Evolutionary conservation across 257 asterid genomes (phyloP), one percentile per base, ranked within the genome.

Genomic region (Coffea canephora): DNA sequence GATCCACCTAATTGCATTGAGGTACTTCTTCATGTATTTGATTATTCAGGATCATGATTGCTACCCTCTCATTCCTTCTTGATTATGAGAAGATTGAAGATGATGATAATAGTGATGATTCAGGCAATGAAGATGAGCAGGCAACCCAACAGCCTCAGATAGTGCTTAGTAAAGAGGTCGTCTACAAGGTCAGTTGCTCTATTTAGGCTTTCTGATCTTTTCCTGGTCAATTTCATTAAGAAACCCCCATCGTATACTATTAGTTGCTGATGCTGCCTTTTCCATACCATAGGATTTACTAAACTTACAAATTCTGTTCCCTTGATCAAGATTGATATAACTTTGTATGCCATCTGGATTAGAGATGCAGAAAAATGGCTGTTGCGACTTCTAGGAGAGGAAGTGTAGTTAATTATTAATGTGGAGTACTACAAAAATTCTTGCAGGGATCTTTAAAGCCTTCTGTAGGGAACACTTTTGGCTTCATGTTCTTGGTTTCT

Each of bases 41-140:
- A 77, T 73, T 74, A 79, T 57, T 79, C 91, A 96, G 99, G 97
- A 92, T 96, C 87, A 91, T 96, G 99, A 86, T 88, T 86, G 93
- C 99, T 79, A 91, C 95, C 49, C 78, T 96, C 82, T 90, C 97
- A 57, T 96, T 96, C 87, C 94, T 96, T 82, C 98, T 96, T 77
- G 98, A 90, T 87, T 92, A 75, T 82, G 99, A 96, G 91, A 94
- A 93, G 83, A 89, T 89, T 83, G 94, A 91, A 89, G 89, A 86
- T 81, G 97, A 79, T 73, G 89, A 81, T 59, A 92, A 90, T 85
- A 75, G 84, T 78, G 98, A 95, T 88, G 93, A 87, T 84, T 89
- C 98, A 54, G 92, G 84, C 77, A 83, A 91, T 50, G 99, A 94
- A 85, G 94, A 94, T 69, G 98, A 93, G 49, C 80, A 46, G 34